Base-by-base conservation (phyloP, 352 stramenopile genomes). In the Phytopythium vexans region DNA sequence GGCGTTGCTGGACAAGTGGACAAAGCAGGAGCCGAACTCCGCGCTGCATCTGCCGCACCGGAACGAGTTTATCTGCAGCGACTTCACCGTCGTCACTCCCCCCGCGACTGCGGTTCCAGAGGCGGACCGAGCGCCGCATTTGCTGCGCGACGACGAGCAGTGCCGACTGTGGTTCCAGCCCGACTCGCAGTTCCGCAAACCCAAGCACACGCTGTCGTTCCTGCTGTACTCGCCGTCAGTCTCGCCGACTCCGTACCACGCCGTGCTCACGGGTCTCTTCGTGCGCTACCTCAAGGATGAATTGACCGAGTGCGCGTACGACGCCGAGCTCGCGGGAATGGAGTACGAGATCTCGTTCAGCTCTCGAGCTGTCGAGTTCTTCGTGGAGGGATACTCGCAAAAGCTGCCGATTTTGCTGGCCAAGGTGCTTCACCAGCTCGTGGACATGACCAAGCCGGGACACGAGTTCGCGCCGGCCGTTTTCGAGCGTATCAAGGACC, bases 151-250 rank as follows among this genome's bases (percentile, higher is more conserved):
- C 7, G 74, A 87, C 47, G 66, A 71, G 5, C 49, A 62, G 2
- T 80, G 68, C n/a, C 75, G 80, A 1, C 39, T 92, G 16, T 95
- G 83, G 85, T 94, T 88, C 74, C 95, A 97, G 60, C 72, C 83
- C 0, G 89, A 97, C 60, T 82, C 77, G n/a, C 64, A 86, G 21
- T 98, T 97, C 69, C 66, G 76, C 50, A 97, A 97, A 65, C 91
- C 91, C 3, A 97, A 97, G 62, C 62, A 96, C 11, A 92, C 92
- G 62, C 61, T 97, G 21, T 89, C 88, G 49, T 88, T 93, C 39
- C 42, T 80, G 41, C 68, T 97, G 9, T 75, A 85, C 66, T 78
- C 75, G 12, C 75, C 81, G 1, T 65, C 68, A 8, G 59, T 89
- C 3, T 80, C 78, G 16, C 64, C 54, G 1, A 89, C 64, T 3